phyloP scores from a whole-genome alignment of 208 protist species.

The Wallacemonas sp. region DNA sequence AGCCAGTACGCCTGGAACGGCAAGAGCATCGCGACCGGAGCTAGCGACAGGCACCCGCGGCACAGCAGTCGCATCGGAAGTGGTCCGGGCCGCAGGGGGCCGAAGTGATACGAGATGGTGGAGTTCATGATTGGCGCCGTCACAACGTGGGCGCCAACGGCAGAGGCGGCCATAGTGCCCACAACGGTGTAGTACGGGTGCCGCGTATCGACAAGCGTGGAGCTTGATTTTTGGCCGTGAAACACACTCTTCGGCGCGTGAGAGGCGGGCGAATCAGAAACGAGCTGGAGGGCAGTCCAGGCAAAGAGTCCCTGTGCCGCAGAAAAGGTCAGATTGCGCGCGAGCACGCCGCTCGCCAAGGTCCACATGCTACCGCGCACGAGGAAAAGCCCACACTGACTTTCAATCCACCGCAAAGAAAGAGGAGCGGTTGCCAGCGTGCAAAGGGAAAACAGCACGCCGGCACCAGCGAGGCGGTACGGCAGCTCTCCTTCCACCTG shows the following conservation, averaged over 20 bases:
- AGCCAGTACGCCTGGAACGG: conserved; percentile 71
- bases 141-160: conserved; percentile 43
- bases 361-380: conserved; percentile 81
- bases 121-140: conserved; percentile 59
- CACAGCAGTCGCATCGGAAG: conserved; percentile 37
- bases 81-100: conserved; percentile 40
- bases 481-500: conserved; percentile 39
- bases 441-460: conserved; percentile 58
- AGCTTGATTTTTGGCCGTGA: not conserved
- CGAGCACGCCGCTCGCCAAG: conserved; percentile 50
- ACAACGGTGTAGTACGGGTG: conserved; percentile 80
- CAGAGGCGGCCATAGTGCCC: conserved; percentile 35
- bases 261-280: conserved; percentile 7
- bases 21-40: conserved; percentile 44
- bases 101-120: conserved; percentile 72
- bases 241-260: not conserved
- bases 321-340: conserved; percentile 41
- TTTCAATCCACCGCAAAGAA: conserved; percentile 65
- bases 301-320: conserved; percentile 35
- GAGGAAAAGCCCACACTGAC: conserved; percentile 67
- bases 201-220: conserved; percentile 47
- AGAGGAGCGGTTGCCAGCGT: conserved; percentile 56
- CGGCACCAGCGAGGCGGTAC: conserved; percentile 44
- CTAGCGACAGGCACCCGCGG: conserved; percentile 31
- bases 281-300: conserved; percentile 14